Conservation (phyloP, 2,329 filamentous ascomycete genomes). For the Colletotrichum theobromicola region DNA sequence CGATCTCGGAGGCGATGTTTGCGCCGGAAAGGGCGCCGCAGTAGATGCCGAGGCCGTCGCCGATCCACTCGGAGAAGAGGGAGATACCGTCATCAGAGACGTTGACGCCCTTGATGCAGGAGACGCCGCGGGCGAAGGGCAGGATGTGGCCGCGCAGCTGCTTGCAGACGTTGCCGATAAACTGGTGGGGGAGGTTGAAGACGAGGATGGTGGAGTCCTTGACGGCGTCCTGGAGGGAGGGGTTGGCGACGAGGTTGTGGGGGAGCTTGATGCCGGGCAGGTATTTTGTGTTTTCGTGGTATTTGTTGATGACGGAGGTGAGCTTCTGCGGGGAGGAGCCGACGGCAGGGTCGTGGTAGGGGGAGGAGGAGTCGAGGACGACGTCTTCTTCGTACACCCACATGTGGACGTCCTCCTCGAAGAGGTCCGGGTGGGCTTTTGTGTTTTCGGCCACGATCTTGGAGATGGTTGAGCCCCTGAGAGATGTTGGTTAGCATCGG, state of each 20-base stretch:
- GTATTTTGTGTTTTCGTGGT: conserved; percentile 98
- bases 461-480: conserved; percentile 92
- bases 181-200: conserved; percentile 97
- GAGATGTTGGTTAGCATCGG: conserved; percentile 7
- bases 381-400: conserved; percentile 98
- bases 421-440: conserved; percentile 75
- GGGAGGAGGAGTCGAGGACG: conserved; percentile 72
- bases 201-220: conserved; percentile 86
- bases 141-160: conserved; percentile 87
- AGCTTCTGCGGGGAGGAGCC: conserved; percentile 81
- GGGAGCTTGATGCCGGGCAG: conserved; percentile 88
- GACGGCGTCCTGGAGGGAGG: conserved; percentile 80
- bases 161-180: conserved; percentile 86
- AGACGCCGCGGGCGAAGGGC: conserved; percentile 90
- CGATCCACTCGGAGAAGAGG: conserved; percentile 95
- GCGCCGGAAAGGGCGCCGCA: conserved; percentile 94
- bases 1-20: conserved; percentile 96
- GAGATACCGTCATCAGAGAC: conserved; percentile 85
- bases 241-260: conserved; percentile 82
- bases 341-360: conserved; percentile 70
- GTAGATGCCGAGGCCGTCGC: conserved; percentile 90
- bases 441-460: conserved; percentile 97
- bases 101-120: conserved; percentile 97
- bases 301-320: conserved; percentile 85
- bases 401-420: conserved; percentile 93